Base-by-base conservation (phyloP, 345 rosid species). In the Chamaenerion angustifolium region DNA sequence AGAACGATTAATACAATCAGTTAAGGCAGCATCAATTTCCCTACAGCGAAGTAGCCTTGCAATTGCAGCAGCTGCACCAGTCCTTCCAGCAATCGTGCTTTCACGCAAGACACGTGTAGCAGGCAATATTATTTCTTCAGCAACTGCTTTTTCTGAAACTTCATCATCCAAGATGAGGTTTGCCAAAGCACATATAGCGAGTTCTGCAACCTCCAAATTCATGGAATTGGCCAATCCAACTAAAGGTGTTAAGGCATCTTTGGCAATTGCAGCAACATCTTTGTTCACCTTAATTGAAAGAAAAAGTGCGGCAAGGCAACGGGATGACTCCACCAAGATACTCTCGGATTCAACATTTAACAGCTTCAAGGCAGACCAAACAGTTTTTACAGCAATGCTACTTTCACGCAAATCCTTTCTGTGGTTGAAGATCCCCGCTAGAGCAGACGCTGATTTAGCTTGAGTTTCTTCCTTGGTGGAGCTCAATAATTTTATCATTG, bases 351-450 rank as follows among this genome's bases (percentile, higher is more conserved):
- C 97, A 59, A 71, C 76, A 64, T 72, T 71, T 42, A 88, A 72
- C 52, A 93, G 76, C 67, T 88, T 88, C 74, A 85, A 75, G 54
- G 75, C 76, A 9, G 92, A 76, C 59, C 64, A 58, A 49, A 85
- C 83, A 57, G 97, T 69, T 74, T 71, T 85, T 54, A 85, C 82
- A 47, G 97, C 88, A 63, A 88, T 68, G 56, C 67, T 52, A 66
- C 97, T 88, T 68, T 88, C 99, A 63, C 94, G 94, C 75, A 93
- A 69, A 74, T 93, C 99, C 70, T 72, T 85, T 74, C 97, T 69
- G 55, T 56, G 58, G 54, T 75, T 74, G 63, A 85, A 93, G 62
- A 93, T 83, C 59, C 89, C 94, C 54, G 97, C 95, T 51, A 93
- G 78, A 64, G 97, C 86, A 9, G 85, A 88, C 18, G 95, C 94